These are phyloP conservation scores for Retiboletus flavoniger DNA, from an alignment of 1,284 basidiomycete species.

Conservation along the genomic window DNA sequence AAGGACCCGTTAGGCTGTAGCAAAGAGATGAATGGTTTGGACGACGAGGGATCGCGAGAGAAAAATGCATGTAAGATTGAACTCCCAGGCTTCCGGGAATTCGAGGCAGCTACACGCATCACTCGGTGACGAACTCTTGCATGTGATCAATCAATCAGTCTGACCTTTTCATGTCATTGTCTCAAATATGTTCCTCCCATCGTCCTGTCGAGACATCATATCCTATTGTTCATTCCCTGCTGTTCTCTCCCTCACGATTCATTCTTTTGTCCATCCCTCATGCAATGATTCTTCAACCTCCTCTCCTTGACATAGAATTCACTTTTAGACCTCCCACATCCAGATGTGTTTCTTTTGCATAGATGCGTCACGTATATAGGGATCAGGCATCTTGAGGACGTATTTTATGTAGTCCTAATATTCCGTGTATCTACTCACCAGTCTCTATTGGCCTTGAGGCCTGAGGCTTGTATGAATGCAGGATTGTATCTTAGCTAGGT, in stretches of 20 bases:
- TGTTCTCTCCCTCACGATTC: constrained; percentile 6
- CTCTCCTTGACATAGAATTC: constrained; percentile 23
- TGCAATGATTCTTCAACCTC: constrained; percentile 10
- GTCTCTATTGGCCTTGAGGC: constrained; percentile 5
- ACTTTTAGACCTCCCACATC: constrained; percentile 20
- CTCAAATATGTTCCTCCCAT: constrained; percentile 11
- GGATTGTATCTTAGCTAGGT: constrained; percentile 14
- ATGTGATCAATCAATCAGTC: neutral
- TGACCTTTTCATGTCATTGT: constrained; percentile 2
- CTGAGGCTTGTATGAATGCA: constrained; percentile 23
- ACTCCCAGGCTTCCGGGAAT: constrained; percentile 37
- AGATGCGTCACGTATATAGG: constrained; percentile 35
- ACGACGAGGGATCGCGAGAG: constrained; percentile 27
- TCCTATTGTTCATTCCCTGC: constrained; percentile 19
- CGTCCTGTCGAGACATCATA: constrained; percentile 15
- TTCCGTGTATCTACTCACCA: constrained; percentile 31
- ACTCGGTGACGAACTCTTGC: constrained; percentile 19
- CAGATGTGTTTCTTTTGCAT: constrained; percentile 19
- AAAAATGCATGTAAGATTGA: constrained; percentile 26
- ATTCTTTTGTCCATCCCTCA: constrained; percentile 3
- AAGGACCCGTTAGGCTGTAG: constrained; percentile 15
- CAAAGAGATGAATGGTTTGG: constrained; percentile 18
- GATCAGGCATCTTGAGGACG: constrained; percentile 39
- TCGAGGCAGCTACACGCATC: constrained; percentile 34
- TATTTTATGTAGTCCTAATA: constrained; percentile 39